These are phyloP conservation scores for Zopfia rhizophila DNA, from an alignment of 2,329 filamentous ascomycete species.

Conservation along the genomic window DNA sequence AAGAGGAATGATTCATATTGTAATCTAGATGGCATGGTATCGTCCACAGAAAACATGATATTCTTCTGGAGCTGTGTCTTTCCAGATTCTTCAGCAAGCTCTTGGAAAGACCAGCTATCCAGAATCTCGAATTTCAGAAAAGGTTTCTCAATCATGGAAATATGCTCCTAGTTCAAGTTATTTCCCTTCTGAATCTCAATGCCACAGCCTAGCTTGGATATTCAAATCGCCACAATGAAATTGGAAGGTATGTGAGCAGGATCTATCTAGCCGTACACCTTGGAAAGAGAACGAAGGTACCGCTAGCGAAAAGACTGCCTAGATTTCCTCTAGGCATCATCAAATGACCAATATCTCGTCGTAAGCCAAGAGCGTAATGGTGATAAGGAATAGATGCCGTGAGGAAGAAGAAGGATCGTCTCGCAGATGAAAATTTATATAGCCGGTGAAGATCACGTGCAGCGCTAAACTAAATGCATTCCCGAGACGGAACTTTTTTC, in stretches of 20 bases:
- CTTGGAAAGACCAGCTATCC: too few relatives aligned
- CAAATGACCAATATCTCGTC: constrained; percentile 84
- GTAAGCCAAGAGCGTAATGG: constrained; percentile 76
- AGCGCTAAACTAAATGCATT: constrained; percentile 40
- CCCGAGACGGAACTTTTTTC: constrained; percentile 45
- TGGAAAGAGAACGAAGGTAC: constrained; percentile 77
- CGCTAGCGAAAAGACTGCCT: constrained; percentile 97
- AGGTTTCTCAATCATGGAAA: too few relatives aligned
- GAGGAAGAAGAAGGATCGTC: constrained; percentile 54
- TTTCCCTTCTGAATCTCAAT: too few relatives aligned
- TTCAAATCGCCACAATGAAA: constrained; percentile 13
- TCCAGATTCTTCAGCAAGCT: too few relatives aligned
- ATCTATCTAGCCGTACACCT: constrained; percentile 97
- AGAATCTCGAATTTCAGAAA: too few relatives aligned
- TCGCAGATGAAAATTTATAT: constrained; percentile 31
- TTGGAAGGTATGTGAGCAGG: constrained; percentile 82
- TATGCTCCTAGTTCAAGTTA: too few relatives aligned
- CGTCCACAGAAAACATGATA: too few relatives aligned
- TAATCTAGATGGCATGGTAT: too few relatives aligned
- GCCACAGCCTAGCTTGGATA: too few relatives aligned
- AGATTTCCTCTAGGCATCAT: constrained; percentile 81
- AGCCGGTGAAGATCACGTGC: constrained; percentile 28
- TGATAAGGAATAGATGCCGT: constrained; percentile 90
- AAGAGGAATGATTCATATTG: too few relatives aligned
- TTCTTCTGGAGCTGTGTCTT: too few relatives aligned